These are phyloP conservation scores for Adansonia grandidieri DNA, from an alignment of 441 rosid species.

Conservation along the genomic window DNA sequence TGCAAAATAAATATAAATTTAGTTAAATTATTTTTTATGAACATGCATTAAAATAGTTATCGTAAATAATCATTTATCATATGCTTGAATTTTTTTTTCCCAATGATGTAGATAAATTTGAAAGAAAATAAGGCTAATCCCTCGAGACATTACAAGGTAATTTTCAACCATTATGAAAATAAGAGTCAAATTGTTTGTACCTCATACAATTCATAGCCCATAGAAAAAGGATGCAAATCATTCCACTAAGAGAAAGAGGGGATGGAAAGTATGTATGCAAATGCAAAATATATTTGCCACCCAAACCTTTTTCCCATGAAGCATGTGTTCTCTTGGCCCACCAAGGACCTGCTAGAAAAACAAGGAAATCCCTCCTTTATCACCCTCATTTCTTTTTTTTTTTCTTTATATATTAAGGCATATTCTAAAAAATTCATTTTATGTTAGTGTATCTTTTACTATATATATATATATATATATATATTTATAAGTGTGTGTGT, in stretches of 20 bases:
- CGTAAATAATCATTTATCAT: no score
- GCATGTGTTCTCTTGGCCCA: conserved; percentile 39
- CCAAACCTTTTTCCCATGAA: conserved; percentile 6
- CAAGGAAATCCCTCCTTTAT: background rate
- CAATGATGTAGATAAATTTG: no score
- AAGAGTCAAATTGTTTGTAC: background rate
- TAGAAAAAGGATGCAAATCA: background rate
- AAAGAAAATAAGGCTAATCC: no score
- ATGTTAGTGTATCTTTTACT: background rate
- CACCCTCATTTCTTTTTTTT: background rate
- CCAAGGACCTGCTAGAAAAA: conserved; percentile 1
- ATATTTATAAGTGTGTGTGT: no score
- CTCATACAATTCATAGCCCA: background rate
- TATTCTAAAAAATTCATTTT: background rate
- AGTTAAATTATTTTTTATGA: no score
- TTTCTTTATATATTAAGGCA: no score
- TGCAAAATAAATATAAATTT: no score
- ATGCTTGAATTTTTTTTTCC: no score
- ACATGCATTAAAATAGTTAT: no score
- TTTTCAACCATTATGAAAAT: background rate
- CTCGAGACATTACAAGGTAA: background rate
- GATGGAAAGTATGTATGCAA: background rate
- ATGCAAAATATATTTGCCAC: background rate
- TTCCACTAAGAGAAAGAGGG: background rate
- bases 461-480: no score